A percentile compares a stretch with the other conserved stretches of the same genome.
These are phyloP conservation scores for Verruconis gallopava DNA, from an alignment of 2,329 filamentous ascomycete genomes.

Conservation along the genomic window DNA sequence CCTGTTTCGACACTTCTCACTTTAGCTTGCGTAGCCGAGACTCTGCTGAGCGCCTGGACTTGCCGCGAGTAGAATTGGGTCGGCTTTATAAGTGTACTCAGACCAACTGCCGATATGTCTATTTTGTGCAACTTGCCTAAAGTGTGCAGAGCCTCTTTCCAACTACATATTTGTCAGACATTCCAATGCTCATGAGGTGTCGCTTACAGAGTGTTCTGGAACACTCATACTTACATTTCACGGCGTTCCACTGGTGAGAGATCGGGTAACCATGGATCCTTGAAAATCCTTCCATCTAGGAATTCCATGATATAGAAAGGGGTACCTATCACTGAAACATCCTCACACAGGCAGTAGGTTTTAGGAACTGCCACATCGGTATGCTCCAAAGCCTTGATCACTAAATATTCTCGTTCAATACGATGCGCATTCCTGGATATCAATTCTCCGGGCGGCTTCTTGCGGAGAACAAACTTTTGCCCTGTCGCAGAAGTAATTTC, in stretches of 20 bases:
- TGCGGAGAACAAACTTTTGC: conserved; percentile 74
- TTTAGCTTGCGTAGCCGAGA: conserved; percentile 65
- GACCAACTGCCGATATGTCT: conserved; percentile 49
- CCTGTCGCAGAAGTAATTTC: conserved; percentile 64
- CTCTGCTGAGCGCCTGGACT: conserved; percentile 66
- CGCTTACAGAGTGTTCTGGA: no score
- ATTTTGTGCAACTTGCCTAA: conserved; percentile 78
- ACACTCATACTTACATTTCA: conserved; percentile 43
- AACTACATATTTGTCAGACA: conserved; percentile 38
- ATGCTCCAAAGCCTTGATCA: conserved; percentile 67
- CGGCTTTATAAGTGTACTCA: conserved; percentile 60
- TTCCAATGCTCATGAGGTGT: neutral
- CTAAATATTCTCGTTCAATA: conserved; percentile 88
- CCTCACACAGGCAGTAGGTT: conserved; percentile 75
- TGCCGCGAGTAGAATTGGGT: conserved; percentile 76
- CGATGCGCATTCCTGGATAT: conserved; percentile 90
- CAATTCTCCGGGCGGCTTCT: conserved; percentile 89
- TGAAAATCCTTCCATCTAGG: conserved; percentile 83
- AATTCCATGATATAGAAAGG: conserved; percentile 98
- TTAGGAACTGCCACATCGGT: conserved; percentile 80
- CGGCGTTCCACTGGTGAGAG: conserved; percentile 55
- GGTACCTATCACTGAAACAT: conserved; percentile 66
- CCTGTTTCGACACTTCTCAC: conserved; percentile 66
- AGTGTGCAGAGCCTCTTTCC: conserved; percentile 71
- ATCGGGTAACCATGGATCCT: conserved; percentile 70